Base-by-base conservation (phyloP, 768 basidiomycete genomes). In the Tremella mesenterica region DNA sequence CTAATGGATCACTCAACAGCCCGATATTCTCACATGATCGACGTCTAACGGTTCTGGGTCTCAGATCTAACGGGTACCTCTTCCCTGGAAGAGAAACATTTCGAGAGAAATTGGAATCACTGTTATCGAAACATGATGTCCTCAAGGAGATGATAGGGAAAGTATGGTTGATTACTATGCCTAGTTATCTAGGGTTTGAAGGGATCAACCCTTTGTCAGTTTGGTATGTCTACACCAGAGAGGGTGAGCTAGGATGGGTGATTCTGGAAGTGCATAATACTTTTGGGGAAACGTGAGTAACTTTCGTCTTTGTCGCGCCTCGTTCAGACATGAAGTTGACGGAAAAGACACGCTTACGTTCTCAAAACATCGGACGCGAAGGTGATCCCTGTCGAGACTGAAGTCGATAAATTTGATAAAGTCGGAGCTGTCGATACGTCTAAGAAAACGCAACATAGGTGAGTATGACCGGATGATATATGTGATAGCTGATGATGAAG, bases 141-240 rank as follows among this genome's bases (percentile, higher is more conserved):
- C 25, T 31, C 7, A n/a, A 25, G 9, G 48, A 48, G 4, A 33
- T 52, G 0, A 44, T 83, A 4, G 72, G 76, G 5, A 81, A 81
- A 53, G 78, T 79, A 0, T 88, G 84, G 83, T 79, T 86, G 76
- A 74, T 86, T 72, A 84, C 85, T 2, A 85, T 85, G 81, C 85
- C 84, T 2, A 81, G 78, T 48, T 80, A 81, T 48, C 53, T 83
- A 26, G 85, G 85, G 0, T 79, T 77, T 48, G 81, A 84, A 63
- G 85, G 83, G 0, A 83, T 85, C 49, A 85, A 85, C 54, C 85
- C 85, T 0, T 71, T 85, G 38, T 81, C 81, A 0, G 80, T 83
- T 23, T 85, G 84, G 69, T 84, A 81, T 57, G 79, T 81, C 62
- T 85, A 85, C 63, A 18, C 10, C 27, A 14, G 50, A 50, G 41